Evolutionary conservation across 805 yeast genomes (phyloP).

Genomic region (Novakomyces olei): DNA sequence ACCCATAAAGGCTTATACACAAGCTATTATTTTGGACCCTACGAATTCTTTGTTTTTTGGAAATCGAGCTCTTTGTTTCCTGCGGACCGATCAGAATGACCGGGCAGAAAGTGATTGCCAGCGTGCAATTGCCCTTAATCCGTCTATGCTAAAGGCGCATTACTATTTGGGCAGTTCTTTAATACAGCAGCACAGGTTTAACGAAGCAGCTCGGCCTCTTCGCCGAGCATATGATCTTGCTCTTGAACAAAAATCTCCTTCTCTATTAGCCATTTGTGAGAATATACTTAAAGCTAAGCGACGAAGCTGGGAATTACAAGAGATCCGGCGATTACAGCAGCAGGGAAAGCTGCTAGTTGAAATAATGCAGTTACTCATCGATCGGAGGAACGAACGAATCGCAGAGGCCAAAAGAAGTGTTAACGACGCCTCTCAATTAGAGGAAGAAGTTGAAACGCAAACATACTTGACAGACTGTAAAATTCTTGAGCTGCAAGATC

Average conservation of each 20-base stretch:
- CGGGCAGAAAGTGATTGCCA: background rate
- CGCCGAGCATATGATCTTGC: conserved; percentile 14
- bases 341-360: conserved; percentile 12
- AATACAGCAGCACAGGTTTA: conserved; percentile 8
- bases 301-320: conserved; percentile 12
- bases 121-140: background rate
- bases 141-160: background rate
- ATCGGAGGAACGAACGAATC: conserved; percentile 5
- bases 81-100: conserved; percentile 19
- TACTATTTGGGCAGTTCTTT: background rate
- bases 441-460: conserved; percentile 6
- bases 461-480: conserved; percentile 7
- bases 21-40: conserved; percentile 30
- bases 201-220: conserved; percentile 12
- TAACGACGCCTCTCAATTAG: conserved; percentile 10
- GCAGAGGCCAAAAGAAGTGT: conserved; percentile 6
- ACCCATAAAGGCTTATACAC: conserved; percentile 24
- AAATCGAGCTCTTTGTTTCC: conserved; percentile 42
- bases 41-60: conserved; percentile 34
- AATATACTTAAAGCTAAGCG: conserved; percentile 12
- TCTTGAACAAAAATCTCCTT: conserved; percentile 12
- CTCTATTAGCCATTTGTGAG: conserved; percentile 12
- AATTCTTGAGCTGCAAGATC: conserved; percentile 7
- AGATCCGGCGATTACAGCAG: conserved; percentile 10
- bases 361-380: conserved; percentile 10